Conservation (phyloP, 208 protist genomes). For the Leptomonas seymouri region DNA sequence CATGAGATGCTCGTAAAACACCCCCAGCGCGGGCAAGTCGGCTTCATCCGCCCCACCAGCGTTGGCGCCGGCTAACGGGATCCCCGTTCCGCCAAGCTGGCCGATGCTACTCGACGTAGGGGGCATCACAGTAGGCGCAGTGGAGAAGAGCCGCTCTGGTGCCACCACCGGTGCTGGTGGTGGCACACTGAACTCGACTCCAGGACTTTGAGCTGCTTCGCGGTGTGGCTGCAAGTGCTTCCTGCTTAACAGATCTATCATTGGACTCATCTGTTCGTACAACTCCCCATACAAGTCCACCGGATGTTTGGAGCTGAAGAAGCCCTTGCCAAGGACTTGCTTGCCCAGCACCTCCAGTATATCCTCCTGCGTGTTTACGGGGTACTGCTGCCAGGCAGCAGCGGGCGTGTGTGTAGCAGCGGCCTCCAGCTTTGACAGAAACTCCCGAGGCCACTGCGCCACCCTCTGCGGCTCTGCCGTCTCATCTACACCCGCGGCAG, state of each 20-base stretch:
- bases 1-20: conserved; percentile 5
- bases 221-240: background rate
- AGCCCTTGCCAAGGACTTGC: background rate
- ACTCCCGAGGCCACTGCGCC: background rate
- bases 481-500: background rate
- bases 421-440: background rate
- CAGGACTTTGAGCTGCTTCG: background rate
- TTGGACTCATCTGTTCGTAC: background rate
- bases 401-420: background rate
- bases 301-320: background rate
- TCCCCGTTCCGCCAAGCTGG: background rate
- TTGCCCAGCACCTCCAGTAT: background rate
- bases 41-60: conserved; percentile 4
- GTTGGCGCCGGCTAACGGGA: background rate
- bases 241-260: background rate
- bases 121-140: background rate
- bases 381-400: background rate
- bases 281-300: background rate
- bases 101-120: background rate
- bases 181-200: too few species aligned
- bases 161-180: background rate
- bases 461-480: background rate
- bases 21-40: conserved; percentile 18
- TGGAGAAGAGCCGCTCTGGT: conserved; percentile 15
- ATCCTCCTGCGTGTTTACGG: background rate